A percentile compares a stretch with the other conserved stretches of the same genome.
Conservation (phyloP, 2,329 filamentous ascomycete species). For the Trichoderma harzianum region DNA sequence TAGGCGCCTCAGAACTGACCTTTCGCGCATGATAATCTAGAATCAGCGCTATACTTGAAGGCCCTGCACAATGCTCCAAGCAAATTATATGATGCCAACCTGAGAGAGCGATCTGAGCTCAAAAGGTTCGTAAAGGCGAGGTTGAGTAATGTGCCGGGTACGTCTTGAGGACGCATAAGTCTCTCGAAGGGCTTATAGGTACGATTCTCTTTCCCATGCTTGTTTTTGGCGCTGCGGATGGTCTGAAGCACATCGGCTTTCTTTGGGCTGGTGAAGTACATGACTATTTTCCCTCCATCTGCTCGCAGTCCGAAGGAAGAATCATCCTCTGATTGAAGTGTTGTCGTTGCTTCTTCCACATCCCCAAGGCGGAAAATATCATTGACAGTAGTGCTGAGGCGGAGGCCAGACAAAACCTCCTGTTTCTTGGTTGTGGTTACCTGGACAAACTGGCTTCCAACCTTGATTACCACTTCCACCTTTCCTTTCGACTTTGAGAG, state of each 20-base stretch:
- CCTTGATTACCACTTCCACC: slow-evolving; percentile 65
- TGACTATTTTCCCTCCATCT: slow-evolving; percentile 66
- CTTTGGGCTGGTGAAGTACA: slow-evolving; percentile 67
- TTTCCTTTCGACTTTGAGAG: slow-evolving; percentile 68
- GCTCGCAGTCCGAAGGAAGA: slow-evolving; percentile 64
- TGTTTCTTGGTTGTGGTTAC: slow-evolving; percentile 67
- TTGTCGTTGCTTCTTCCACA: slow-evolving; percentile 63
- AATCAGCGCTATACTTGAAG: slow-evolving; percentile 63
- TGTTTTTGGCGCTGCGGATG: slow-evolving; percentile 60
- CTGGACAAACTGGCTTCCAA: slow-evolving; percentile 67
- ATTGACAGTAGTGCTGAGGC: slow-evolving; percentile 62
- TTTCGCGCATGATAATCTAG: slow-evolving; percentile 59
- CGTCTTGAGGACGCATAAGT: slow-evolving; percentile 66
- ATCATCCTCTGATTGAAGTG: slow-evolving; percentile 63
- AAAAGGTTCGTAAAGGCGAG: slow-evolving; percentile 65
- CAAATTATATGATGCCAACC: slow-evolving; percentile 65
- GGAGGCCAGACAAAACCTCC: slow-evolving; percentile 61
- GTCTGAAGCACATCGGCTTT: slow-evolving; percentile 62
- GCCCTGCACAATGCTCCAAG: slow-evolving; percentile 64
- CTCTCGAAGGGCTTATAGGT: slow-evolving; percentile 61
- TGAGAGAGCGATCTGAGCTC: slow-evolving; percentile 56
- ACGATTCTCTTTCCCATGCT: slow-evolving; percentile 61
- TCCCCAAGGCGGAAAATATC: slow-evolving; percentile 67
- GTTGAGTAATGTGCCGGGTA: slow-evolving; percentile 66
- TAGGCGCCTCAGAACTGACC: slow-evolving; percentile 38